Percentiles rank a stretch among this genome's conserved stretches.
phyloP scores from a whole-genome alignment of 768 basidiomycete species.

The Obba rivulosa region DNA sequence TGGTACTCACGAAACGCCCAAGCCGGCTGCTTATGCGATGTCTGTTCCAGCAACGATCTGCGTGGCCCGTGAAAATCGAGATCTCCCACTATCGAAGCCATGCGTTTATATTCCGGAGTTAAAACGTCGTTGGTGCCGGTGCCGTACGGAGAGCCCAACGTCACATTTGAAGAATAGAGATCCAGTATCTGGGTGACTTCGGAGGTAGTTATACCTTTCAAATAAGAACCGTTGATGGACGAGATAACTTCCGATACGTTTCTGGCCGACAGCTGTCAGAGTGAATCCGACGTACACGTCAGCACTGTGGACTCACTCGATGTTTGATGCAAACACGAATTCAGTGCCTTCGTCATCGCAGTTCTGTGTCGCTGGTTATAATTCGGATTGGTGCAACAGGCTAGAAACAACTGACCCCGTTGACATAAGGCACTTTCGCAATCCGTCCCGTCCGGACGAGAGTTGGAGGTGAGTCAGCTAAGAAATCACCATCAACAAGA shows the following conservation, averaged over 20 bases:
- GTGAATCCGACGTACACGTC: background rate
- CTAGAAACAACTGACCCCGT: constrained; percentile 27
- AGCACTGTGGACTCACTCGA: constrained; percentile 19
- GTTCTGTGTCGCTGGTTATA: constrained; percentile 10
- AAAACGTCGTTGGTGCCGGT: constrained; percentile 40
- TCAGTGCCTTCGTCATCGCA: constrained; percentile 55
- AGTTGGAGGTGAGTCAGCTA: constrained; percentile 34
- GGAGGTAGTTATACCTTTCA: constrained; percentile 4
- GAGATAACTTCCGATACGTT: constrained; percentile 13
- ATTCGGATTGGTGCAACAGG: too few species aligned
- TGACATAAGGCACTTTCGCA: constrained; percentile 43
- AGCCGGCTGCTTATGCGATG: constrained; percentile 32
- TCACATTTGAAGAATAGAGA: constrained; percentile 29
- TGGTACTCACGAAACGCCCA: constrained; percentile 38
- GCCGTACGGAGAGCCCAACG: constrained; percentile 46
- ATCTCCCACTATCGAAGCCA: constrained; percentile 47
- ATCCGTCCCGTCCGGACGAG: constrained; percentile 39
- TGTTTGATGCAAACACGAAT: constrained; percentile 21
- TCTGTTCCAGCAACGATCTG: constrained; percentile 31
- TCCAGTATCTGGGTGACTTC: constrained; percentile 9
- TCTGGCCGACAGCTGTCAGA: constrained; percentile 6
- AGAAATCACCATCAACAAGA: constrained; percentile 41
- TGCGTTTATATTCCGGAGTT: constrained; percentile 47
- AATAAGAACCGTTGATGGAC: constrained; percentile 12
- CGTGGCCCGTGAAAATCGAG: constrained; percentile 44